These are phyloP conservation scores for Termitomyces sp. DNA, from an alignment of 768 basidiomycete genomes.

Conservation along the genomic window DNA sequence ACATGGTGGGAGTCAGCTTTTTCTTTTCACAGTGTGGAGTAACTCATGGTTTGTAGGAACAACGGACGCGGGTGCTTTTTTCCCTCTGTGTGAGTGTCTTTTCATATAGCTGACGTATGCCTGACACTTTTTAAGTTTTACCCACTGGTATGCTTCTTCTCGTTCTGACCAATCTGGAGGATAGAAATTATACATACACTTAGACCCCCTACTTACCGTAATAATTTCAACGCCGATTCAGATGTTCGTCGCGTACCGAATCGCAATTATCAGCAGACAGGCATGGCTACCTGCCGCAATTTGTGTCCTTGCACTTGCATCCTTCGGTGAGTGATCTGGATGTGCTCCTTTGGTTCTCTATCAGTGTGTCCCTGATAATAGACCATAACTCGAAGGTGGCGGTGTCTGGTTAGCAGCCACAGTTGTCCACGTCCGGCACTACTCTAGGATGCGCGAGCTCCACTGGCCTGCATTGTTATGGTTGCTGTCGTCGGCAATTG, in stretches of 20 bases:
- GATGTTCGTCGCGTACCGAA: constrained; percentile 41
- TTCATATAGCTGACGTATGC: neutral
- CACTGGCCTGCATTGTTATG: constrained; percentile 39
- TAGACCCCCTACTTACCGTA: constrained; percentile 25
- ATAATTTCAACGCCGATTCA: constrained; percentile 40
- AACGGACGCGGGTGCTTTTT: constrained; percentile 24
- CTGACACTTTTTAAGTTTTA: constrained; percentile 17
- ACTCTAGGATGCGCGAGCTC: constrained; percentile 36
- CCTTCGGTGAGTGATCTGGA: constrained; percentile 23
- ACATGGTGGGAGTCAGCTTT: constrained; percentile 26
- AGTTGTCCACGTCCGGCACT: constrained; percentile 29
- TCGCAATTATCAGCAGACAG: constrained; percentile 34
- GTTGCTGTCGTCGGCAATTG: constrained; percentile 37
- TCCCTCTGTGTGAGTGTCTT: constrained; percentile 26
- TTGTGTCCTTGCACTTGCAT: constrained; percentile 26
- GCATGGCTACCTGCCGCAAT: constrained; percentile 28
- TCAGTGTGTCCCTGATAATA: too few relatives aligned
- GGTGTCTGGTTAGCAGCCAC: constrained; percentile 36
- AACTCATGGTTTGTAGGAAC: constrained; percentile 19
- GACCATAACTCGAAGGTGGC: constrained; percentile 22
- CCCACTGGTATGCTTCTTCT: constrained; percentile 12
- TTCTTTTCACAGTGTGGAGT: neutral
- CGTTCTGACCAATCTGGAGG: too few relatives aligned
- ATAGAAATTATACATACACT: neutral
- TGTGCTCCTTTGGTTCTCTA: too few relatives aligned